Evolutionary conservation across 1,139 yeast species (phyloP).

Genomic region (Debaryomycetaceae sp.): DNA sequence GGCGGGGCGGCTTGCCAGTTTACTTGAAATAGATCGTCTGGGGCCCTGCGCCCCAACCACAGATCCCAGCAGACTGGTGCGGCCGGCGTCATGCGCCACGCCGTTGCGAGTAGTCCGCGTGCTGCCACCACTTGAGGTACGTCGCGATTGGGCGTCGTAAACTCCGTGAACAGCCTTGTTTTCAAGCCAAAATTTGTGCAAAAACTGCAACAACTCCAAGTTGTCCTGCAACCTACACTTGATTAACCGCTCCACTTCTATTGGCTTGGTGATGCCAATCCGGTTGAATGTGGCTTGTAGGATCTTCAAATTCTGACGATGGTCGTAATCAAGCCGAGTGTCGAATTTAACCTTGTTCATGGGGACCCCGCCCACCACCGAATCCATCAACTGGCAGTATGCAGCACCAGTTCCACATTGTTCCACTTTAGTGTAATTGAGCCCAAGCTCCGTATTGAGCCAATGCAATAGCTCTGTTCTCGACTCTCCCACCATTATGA

Average conservation of each 20-base stretch:
- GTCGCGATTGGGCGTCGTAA: conserved; percentile 57
- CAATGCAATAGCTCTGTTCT: conserved; percentile 81
- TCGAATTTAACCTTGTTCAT: conserved; percentile 71
- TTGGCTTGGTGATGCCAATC: conserved; percentile 66
- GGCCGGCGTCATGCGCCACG: too few species aligned
- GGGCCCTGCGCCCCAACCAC: too few species aligned
- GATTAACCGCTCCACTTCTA: conserved; percentile 77
- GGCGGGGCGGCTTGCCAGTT: not conserved
- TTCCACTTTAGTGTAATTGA: conserved; percentile 74
- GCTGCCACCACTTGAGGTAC: conserved; percentile 13
- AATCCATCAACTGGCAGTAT: conserved; percentile 87
- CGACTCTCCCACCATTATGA: conserved; percentile 54
- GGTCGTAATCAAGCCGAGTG: conserved; percentile 67
- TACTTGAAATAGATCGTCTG: too few species aligned
- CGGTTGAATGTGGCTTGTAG: conserved; percentile 72
- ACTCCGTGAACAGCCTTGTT: conserved; percentile 54
- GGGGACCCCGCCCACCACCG: conserved; percentile 77
- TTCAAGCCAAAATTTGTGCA: conserved; percentile 77
- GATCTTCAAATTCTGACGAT: conserved; percentile 75
- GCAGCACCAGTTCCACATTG: conserved; percentile 96
- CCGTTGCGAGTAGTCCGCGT: conserved; percentile 8
- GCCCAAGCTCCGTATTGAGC: conserved; percentile 68
- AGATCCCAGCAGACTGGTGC: too few species aligned
- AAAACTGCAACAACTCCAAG: conserved; percentile 90
- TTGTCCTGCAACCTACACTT: conserved; percentile 93